These are phyloP conservation scores for Prunus kanzakura DNA, from an alignment of 306 rosid species.

Conservation along the genomic window DNA sequence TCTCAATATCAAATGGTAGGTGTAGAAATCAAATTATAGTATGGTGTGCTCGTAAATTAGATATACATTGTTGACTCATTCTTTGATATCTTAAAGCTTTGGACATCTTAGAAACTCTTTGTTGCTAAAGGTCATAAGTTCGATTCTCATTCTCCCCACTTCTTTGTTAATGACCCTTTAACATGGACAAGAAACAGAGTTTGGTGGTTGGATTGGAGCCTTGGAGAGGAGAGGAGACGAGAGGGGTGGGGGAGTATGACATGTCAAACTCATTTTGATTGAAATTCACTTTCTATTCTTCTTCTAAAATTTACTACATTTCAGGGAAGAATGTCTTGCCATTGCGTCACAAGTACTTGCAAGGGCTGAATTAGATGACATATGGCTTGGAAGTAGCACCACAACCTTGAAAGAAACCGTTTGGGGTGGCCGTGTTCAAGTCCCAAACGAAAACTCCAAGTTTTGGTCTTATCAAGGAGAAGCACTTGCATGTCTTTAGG, in stretches of 20 bases:
- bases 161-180: not conserved
- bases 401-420: not conserved
- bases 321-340: not conserved
- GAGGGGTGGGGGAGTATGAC: not conserved
- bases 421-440: not conserved
- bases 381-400: not conserved
- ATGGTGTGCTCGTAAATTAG: not conserved
- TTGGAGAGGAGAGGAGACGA: no score
- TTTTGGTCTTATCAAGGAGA: not conserved
- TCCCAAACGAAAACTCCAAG: slow-evolving; percentile 2
- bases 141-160: not conserved
- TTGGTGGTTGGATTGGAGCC: not conserved
- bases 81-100: not conserved
- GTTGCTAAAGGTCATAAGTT: not conserved
- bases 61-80: no score
- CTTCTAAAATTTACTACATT: not conserved
- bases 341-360: not conserved
- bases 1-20: not conserved
- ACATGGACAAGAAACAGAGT: not conserved
- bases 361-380: slow-evolving; percentile 6
- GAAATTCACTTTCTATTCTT: not conserved
- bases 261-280: not conserved
- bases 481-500: no score
- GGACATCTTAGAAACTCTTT: no score
- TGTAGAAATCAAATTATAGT: not conserved